Evolutionary conservation across 345 rosid species (phyloP), one percentile per base, ranked within the genome.

Genomic region (Syzygium jambos): DNA sequence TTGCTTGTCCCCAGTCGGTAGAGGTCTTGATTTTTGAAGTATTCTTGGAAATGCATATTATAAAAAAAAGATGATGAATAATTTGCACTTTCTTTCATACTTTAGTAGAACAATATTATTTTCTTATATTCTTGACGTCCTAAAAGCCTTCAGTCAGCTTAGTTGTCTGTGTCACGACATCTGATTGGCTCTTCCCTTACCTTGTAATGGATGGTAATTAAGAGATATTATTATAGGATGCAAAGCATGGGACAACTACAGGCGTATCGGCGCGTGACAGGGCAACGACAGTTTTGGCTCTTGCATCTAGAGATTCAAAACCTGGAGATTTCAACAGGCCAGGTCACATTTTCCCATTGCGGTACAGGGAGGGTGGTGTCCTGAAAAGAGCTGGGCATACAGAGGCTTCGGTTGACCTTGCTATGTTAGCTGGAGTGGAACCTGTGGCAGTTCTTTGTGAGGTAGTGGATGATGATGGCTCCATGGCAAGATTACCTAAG

Each of bases 291-390:
- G 92, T 96, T 63, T 86, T 92, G 52, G 91, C 95, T 49, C 99
- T 97, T 88, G 97, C 98, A 22, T 96, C 98, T 5, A 91, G 87
- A 85, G 94, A 95, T 65, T 95, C 99, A 86, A 96, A 93, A 91
- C 98, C 98, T 2, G 96, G 92, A 16, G 98, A 96, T 89, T 96
- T 97, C 92, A 95, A 95, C 89, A 94, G 99, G 21, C 99, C 98
- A 1, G 97, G 98, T 54, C 98, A 97, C 56, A 95, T 96, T 85
- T 97, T 97, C 43, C 99, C 98, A 1, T 88, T 96, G 85, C 96
- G 90, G 92, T 97, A 95, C 87, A 90, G 96, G 89, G 97, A 96
- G 87, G 99, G 98, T 43, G 98, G 99, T 82, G 98, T 97, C 80
- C 80, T 73, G 80, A 73, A 73, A 73, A 73, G 80, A 88, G 98